Percentiles rank a stretch among this genome's conserved stretches.
Conservation (phyloP, 83 land plant genomes). For the Thuja plicata region DNA sequence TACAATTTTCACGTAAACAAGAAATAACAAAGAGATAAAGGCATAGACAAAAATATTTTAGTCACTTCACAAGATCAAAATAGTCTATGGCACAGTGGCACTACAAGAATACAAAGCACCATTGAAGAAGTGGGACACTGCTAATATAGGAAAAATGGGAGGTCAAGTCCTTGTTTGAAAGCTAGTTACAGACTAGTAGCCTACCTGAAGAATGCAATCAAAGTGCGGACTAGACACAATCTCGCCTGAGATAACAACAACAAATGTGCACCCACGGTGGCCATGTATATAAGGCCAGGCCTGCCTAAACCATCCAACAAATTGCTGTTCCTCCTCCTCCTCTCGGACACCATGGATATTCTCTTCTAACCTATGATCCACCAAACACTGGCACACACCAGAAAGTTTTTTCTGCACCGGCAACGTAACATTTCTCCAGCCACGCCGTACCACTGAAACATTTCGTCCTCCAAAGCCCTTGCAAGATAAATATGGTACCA, state of each 20-base stretch:
- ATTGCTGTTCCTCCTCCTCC: constrained; percentile 21
- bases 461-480: neutral
- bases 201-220: constrained; percentile 71
- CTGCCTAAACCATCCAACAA: constrained; percentile 73
- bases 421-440: neutral
- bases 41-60: neutral
- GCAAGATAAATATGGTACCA: neutral
- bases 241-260: constrained; percentile 78
- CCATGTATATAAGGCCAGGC: constrained; percentile 87
- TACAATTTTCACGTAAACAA: neutral
- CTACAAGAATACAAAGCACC: neutral
- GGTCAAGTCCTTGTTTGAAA: neutral
- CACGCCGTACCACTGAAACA: neutral
- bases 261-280: constrained; percentile 78
- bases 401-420: neutral
- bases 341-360: neutral
- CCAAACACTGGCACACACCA: constrained; percentile 1
- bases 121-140: neutral
- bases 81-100: neutral
- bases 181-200: neutral
- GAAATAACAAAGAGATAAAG: neutral
- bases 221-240: constrained; percentile 51
- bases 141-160: neutral
- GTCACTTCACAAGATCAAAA: too few species aligned
- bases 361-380: neutral